Conservation (phyloP, 2,329 filamentous ascomycete genomes). For the Boeremia exigua region DNA sequence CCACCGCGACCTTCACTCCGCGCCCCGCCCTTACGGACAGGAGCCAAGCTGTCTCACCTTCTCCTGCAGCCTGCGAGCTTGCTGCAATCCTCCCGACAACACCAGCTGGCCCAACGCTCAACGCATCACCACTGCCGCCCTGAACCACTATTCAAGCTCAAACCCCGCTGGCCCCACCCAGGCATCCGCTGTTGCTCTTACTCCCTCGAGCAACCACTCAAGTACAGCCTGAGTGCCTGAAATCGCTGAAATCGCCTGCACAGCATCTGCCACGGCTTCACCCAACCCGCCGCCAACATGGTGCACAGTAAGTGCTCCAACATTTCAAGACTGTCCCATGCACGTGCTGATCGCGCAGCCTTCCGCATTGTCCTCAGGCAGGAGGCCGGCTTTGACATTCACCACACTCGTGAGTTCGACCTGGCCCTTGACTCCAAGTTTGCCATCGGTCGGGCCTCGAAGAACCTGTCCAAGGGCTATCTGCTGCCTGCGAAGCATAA, state of each 20-base stretch:
- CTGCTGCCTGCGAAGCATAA: slow-evolving; percentile 58
- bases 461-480: slow-evolving; percentile 48
- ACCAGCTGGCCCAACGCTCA: neutral
- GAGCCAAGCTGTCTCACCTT: slow-evolving; percentile 7
- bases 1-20: slow-evolving; percentile 4
- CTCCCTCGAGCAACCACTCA: neutral
- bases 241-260: neutral
- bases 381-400: slow-evolving; percentile 50
- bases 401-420: slow-evolving; percentile 39
- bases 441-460: slow-evolving; percentile 53
- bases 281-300: slow-evolving; percentile 16
- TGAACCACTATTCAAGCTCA: neutral
- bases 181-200: neutral
- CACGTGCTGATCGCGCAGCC: slow-evolving; percentile 24
- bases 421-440: slow-evolving; percentile 34
- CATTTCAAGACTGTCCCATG: neutral
- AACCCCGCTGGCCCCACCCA: slow-evolving; percentile 13
- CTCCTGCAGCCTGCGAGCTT: neutral
- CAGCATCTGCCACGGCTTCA: neutral
- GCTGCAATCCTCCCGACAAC: neutral
- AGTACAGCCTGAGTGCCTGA: too few relatives aligned
- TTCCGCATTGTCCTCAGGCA: slow-evolving; percentile 42
- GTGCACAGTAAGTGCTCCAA: slow-evolving; percentile 19
- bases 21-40: slow-evolving; percentile 1
- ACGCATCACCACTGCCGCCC: slow-evolving; percentile 2